phyloP scores from a whole-genome alignment of 2,329 filamentous ascomycete genomes.

The Chlorencoelia australis region DNA sequence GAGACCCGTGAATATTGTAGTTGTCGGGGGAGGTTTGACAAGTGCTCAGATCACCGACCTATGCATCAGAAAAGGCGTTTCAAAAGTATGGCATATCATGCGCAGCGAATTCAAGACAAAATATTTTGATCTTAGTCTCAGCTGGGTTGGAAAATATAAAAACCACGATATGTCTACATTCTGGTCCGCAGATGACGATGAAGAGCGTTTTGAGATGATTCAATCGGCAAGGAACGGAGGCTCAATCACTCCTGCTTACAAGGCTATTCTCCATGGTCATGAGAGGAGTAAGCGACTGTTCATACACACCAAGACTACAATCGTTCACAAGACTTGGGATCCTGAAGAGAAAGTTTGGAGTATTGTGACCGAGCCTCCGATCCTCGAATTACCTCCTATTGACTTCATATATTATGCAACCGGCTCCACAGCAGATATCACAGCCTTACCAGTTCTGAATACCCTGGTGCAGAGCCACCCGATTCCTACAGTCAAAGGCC shows the following conservation, averaged over 20 bases:
- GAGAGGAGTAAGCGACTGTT: background rate
- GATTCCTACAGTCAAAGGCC: slow-evolving; percentile 38
- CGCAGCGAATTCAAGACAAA: slow-evolving; percentile 31
- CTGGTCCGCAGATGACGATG: slow-evolving; percentile 63
- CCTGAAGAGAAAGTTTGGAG: background rate
- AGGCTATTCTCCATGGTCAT: background rate
- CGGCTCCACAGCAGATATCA: background rate
- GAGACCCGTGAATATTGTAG: slow-evolving; percentile 40
- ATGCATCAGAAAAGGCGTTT: slow-evolving; percentile 52
- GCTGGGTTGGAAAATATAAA: background rate
- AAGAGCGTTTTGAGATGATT: slow-evolving; percentile 55
- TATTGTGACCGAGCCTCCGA: background rate
- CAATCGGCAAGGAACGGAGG: slow-evolving; percentile 58
- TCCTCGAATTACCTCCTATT: background rate
- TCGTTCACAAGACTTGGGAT: background rate
- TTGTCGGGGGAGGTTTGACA: slow-evolving; percentile 65
- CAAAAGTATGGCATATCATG: slow-evolving; percentile 60
- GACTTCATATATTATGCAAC: background rate
- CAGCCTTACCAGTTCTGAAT: background rate
- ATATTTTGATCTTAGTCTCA: background rate
- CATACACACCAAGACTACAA: background rate
- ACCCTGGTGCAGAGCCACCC: background rate
- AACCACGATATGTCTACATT: slow-evolving; percentile 49
- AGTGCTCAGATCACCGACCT: slow-evolving; percentile 65
- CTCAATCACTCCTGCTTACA: slow-evolving; percentile 50